phyloP scores from a whole-genome alignment of 148 eudicot species.

The Salicornia ramosissima region DNA sequence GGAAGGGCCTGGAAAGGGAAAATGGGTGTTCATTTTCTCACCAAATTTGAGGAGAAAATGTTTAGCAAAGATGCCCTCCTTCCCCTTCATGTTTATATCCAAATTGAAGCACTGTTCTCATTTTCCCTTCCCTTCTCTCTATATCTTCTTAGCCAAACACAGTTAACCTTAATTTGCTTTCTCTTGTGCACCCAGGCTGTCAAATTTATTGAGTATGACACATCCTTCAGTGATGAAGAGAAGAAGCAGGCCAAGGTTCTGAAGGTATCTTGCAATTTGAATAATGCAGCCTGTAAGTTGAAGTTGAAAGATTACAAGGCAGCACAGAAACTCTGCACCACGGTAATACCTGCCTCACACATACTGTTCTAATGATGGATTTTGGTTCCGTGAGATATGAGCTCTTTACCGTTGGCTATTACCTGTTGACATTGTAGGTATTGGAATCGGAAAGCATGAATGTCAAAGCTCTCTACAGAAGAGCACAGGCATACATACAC shows the following conservation, averaged over 20 bases:
- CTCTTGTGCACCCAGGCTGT: conserved; percentile 47
- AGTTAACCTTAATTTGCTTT: neutral
- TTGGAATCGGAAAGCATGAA: conserved; percentile 72
- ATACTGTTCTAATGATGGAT: neutral
- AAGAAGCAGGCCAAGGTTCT: conserved; percentile 76
- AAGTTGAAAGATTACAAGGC: conserved; percentile 81
- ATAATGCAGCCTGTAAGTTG: conserved; percentile 88
- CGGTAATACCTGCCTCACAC: conserved; percentile 37
- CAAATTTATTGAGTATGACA: conserved; percentile 71
- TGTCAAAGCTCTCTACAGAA: conserved; percentile 92
- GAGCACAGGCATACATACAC: conserved; percentile 86
- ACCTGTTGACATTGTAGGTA: conserved; percentile 41
- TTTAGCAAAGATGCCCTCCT: too few relatives aligned
- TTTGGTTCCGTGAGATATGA: neutral
- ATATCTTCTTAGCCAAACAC: too few relatives aligned
- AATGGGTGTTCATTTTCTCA: too few relatives aligned
- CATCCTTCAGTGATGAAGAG: conserved; percentile 77
- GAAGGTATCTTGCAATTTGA: conserved; percentile 74
- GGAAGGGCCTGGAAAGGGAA: too few relatives aligned
- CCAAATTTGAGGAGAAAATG: too few relatives aligned
- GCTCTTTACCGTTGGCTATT: neutral
- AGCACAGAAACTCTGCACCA: conserved; percentile 90
- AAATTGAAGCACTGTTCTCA: too few relatives aligned
- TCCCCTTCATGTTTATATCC: too few relatives aligned
- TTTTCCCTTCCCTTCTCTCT: too few relatives aligned